phyloP scores from a whole-genome alignment of 805 yeast genomes.

The Ogataea minuta region DNA sequence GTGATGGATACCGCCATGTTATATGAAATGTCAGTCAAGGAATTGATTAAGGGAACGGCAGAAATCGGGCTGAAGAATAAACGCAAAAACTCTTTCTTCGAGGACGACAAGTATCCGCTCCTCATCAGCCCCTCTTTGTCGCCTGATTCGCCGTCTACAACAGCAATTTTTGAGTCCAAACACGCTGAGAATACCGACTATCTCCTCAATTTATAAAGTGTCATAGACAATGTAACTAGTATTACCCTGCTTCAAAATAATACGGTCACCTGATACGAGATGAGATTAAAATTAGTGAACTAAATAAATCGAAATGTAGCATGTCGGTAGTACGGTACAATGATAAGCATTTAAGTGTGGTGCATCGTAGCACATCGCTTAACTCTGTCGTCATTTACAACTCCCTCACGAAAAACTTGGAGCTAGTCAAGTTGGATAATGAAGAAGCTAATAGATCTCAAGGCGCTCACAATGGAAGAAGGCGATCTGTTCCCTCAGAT shows the following conservation, averaged over 20 bases:
- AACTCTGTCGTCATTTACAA: conserved; percentile 33
- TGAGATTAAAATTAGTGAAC: too few species aligned
- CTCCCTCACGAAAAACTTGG: conserved; percentile 27
- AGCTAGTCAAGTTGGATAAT: conserved; percentile 23
- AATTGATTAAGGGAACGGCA: conserved; percentile 2
- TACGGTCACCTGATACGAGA: not conserved
- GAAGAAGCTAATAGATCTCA: not conserved
- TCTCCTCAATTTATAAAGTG: conserved; percentile 11
- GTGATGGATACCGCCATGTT: conserved; percentile 14
- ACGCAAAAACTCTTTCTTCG: too few species aligned
- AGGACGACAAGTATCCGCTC: too few species aligned
- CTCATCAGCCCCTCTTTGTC: not conserved
- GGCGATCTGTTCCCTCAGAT: conserved; percentile 12
- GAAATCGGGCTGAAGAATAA: too few species aligned
- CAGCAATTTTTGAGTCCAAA: conserved; percentile 5
- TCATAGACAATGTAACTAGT: not conserved
- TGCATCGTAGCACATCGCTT: conserved; percentile 23
- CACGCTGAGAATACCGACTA: conserved; percentile 17
- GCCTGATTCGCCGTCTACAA: conserved; percentile 3
- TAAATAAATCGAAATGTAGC: not conserved
- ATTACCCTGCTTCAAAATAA: conserved; percentile 5
- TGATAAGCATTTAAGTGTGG: conserved; percentile 16
- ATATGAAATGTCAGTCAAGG: conserved; percentile 9
- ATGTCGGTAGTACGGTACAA: conserved; percentile 23
- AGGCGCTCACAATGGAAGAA: conserved; percentile 6